Conservation (phyloP, 495 filamentous ascomycete species). For the Penicillium crystallinum region DNA sequence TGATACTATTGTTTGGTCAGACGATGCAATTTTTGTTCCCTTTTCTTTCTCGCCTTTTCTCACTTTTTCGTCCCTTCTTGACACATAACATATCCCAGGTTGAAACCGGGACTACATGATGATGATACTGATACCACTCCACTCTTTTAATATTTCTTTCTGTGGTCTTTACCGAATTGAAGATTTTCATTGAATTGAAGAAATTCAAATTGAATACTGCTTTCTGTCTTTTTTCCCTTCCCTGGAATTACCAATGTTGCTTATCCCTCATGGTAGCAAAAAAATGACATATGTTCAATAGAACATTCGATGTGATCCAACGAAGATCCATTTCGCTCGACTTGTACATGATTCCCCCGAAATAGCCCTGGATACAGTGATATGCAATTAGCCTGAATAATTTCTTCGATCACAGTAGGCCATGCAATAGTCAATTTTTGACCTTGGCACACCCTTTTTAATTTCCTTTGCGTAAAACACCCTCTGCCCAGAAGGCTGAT, state of each 20-base stretch:
- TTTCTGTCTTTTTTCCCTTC: no score
- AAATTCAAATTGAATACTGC: neutral
- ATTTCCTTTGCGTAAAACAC: no score
- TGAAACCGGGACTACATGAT: constrained; percentile 6
- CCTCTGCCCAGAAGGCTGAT: neutral
- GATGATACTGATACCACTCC: constrained; percentile 25
- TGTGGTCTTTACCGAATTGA: neutral
- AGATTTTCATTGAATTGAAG: neutral
- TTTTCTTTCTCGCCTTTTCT: neutral
- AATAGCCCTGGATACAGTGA: no score
- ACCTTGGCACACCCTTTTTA: neutral
- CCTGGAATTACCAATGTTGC: no score
- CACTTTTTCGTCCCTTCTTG: neutral
- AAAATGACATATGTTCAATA: no score
- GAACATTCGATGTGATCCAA: no score
- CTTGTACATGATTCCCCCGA: no score
- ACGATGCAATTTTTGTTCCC: constrained; percentile 2
- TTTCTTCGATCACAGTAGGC: no score
- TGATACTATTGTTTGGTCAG: neutral
- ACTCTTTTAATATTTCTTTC: constrained; percentile 16
- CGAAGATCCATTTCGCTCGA: no score
- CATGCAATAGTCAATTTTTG: no score
- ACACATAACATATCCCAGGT: constrained; percentile 8
- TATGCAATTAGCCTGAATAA: no score
- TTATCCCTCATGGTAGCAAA: no score